These are phyloP conservation scores for Deinandra increscens DNA, from an alignment of 129 eudicot species.

Conservation along the genomic window DNA sequence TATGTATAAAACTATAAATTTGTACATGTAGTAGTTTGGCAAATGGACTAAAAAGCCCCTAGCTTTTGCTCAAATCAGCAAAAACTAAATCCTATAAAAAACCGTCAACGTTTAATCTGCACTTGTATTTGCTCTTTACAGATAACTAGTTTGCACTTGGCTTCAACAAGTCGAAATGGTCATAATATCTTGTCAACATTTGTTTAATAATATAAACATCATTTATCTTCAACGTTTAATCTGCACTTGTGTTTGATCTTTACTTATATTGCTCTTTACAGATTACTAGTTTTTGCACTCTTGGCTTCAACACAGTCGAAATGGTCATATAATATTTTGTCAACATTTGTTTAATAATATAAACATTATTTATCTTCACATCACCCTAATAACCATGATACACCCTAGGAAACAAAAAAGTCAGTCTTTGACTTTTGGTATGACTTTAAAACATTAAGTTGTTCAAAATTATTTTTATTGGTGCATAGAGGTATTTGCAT, in stretches of 20 bases:
- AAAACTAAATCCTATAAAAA: not conserved
- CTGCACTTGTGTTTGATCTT: not conserved
- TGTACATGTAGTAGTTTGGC: not conserved
- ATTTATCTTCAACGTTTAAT: not conserved
- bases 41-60: conserved; percentile 10
- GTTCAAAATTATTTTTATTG: not conserved
- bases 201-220: not conserved
- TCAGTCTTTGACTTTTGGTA: conserved; percentile 4
- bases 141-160: not conserved
- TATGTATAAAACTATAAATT: not conserved
- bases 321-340: not conserved
- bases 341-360: not conserved
- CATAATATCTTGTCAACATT: too few species aligned
- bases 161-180: too few species aligned
- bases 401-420: not conserved
- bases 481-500: not conserved
- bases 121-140: not conserved
- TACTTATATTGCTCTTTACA: not conserved
- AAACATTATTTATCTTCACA: not conserved
- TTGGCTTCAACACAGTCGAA: not conserved
- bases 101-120: not conserved
- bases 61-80: conserved; percentile 2
- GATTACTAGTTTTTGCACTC: not conserved
- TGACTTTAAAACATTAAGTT: not conserved
- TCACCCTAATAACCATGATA: not conserved